Evolutionary conservation across 768 basidiomycete genomes (phyloP).

Genomic region (Astraeus odoratus): DNA sequence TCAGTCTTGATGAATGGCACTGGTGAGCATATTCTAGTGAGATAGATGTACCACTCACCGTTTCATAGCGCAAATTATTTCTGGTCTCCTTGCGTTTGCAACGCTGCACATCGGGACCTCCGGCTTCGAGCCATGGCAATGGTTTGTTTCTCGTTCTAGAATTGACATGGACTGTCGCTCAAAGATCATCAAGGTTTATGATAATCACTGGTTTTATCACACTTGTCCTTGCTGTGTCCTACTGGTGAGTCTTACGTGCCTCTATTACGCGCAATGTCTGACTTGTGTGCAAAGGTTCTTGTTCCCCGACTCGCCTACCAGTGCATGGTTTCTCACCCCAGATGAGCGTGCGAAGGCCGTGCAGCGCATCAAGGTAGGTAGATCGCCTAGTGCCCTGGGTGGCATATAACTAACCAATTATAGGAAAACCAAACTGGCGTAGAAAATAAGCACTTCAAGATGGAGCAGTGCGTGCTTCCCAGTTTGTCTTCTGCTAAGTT

Average conservation of each 20-base stretch:
- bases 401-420: neutral
- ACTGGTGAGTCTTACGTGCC: slow-evolving; percentile 38
- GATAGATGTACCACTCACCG: slow-evolving; percentile 4
- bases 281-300: slow-evolving; percentile 39
- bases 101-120: slow-evolving; percentile 51
- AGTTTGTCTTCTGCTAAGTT: neutral
- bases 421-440: slow-evolving; percentile 75
- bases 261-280: neutral
- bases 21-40: slow-evolving; percentile 28
- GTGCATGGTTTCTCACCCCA: slow-evolving; percentile 64
- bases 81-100: slow-evolving; percentile 65
- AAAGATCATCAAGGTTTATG: slow-evolving; percentile 46
- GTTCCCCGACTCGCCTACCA: slow-evolving; percentile 72
- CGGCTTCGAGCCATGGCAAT: slow-evolving; percentile 67
- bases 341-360: slow-evolving; percentile 61
- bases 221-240: slow-evolving; percentile 41
- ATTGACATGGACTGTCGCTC: slow-evolving; percentile 4
- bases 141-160: slow-evolving; percentile 28
- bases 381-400: neutral
- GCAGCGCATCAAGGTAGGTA: slow-evolving; percentile 50
- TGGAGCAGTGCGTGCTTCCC: slow-evolving; percentile 52
- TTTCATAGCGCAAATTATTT: slow-evolving; percentile 55
- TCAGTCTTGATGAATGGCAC: slow-evolving; percentile 72
- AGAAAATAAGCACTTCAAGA: slow-evolving; percentile 78
- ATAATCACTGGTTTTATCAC: slow-evolving; percentile 61